A percentile compares a stretch with the other conserved stretches of the same genome.
Conservation (phyloP, 2,329 filamentous ascomycete genomes). For the Penicillium sp. region DNA sequence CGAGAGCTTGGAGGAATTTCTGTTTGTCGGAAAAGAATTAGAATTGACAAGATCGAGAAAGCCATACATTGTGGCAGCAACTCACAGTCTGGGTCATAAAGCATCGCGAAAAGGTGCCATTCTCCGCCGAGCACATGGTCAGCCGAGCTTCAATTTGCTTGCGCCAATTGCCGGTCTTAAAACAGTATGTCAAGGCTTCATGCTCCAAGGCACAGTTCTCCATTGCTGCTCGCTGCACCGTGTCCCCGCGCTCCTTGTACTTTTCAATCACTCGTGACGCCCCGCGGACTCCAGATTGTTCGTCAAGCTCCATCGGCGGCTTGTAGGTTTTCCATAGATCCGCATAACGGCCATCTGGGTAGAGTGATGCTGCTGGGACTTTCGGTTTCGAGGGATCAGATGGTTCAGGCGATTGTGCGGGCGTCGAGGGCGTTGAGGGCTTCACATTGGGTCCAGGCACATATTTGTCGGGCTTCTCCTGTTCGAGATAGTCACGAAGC, state of each 20-base stretch:
- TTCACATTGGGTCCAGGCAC: conserved; percentile 34
- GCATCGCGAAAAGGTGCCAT: conserved; percentile 76
- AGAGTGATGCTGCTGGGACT: conserved; percentile 55
- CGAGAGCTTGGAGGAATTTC: conserved; percentile 86
- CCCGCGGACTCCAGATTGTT: conserved; percentile 69
- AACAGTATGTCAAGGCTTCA: conserved; percentile 77
- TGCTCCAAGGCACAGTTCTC: conserved; percentile 94
- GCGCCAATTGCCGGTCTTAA: conserved; percentile 65
- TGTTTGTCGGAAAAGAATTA: conserved; percentile 33
- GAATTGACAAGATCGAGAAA: neutral
- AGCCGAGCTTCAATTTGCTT: conserved; percentile 55
- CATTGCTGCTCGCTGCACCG: conserved; percentile 75
- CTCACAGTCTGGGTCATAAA: conserved; percentile 80
- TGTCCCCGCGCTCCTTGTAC: conserved; percentile 76
- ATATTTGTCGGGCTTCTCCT: conserved; percentile 75
- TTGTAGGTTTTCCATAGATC: conserved; percentile 92
- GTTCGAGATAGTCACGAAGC: conserved; percentile 78
- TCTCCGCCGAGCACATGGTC: conserved; percentile 78
- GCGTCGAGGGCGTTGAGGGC: conserved; percentile 16
- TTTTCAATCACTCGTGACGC: conserved; percentile 79
- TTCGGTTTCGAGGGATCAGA: conserved; percentile 32
- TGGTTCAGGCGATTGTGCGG: conserved; percentile 19
- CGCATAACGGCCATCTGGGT: conserved; percentile 70
- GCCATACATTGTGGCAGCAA: neutral
- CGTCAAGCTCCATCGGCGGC: conserved; percentile 62